phyloP scores from a whole-genome alignment of 2,329 filamentous ascomycete genomes.

The Cercospora sp. region DNA sequence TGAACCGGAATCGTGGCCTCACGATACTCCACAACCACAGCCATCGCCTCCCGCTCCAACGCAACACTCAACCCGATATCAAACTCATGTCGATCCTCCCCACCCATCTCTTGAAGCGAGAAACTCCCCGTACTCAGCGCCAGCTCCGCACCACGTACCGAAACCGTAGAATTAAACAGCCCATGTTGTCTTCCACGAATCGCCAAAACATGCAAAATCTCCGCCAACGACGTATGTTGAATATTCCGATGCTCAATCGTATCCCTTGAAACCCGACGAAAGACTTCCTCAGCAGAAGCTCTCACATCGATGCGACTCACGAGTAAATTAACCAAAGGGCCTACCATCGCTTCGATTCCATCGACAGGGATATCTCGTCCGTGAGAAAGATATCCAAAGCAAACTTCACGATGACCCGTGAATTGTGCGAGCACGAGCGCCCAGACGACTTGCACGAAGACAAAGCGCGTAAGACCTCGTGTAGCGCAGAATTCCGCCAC shows the following conservation, averaged over 20 bases:
- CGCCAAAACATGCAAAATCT: not conserved
- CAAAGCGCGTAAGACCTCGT: not conserved
- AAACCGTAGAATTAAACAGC: not conserved
- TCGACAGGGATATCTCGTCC: conserved; percentile 1
- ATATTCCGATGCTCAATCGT: not conserved
- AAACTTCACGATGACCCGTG: too few relatives aligned
- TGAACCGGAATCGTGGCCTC: not conserved
- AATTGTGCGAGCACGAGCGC: too few relatives aligned
- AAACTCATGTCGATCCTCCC: not conserved
- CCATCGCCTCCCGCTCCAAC: not conserved
- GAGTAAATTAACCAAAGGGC: not conserved
- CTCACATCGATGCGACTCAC: too few relatives aligned
- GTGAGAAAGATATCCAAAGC: not conserved
- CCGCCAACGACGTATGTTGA: not conserved
- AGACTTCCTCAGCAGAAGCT: too few relatives aligned
- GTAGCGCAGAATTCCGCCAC: not conserved
- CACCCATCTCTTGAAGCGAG: not conserved
- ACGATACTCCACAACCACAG: not conserved
- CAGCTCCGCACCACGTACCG: not conserved
- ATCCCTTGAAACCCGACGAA: too few relatives aligned
- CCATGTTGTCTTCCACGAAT: not conserved
- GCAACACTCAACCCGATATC: not conserved
- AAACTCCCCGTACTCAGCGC: not conserved
- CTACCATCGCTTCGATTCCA: conserved; percentile 2
- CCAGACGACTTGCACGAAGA: not conserved